Evolutionary conservation across 2,329 filamentous ascomycete species (phyloP).

Genomic region (Polychaeton citri): DNA sequence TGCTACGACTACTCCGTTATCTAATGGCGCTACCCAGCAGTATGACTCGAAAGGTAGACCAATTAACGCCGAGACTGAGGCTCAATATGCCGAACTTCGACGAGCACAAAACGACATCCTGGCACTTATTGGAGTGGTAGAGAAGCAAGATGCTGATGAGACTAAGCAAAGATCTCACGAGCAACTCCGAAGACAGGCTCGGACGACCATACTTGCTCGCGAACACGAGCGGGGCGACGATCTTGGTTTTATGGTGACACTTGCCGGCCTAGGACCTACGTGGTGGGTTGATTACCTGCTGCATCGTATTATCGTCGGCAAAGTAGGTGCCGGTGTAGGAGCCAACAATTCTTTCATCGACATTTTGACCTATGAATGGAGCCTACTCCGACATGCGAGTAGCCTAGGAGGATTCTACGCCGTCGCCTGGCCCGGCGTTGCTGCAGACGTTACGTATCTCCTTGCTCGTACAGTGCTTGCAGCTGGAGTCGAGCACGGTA

Average conservation of each 20-base stretch:
- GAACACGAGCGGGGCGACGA: conserved; percentile 15
- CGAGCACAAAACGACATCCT: conserved; percentile 36
- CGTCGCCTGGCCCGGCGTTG: conserved; percentile 7
- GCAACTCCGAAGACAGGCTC: conserved; percentile 5
- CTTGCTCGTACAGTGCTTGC: conserved; percentile 7
- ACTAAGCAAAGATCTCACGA: conserved; percentile 4
- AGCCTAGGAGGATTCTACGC: conserved; percentile 5
- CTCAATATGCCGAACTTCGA: conserved; percentile 26
- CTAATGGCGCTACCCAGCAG: too few species aligned
- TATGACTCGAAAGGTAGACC: conserved; percentile 34
- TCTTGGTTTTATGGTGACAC: conserved; percentile 6
- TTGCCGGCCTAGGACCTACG: conserved; percentile 10
- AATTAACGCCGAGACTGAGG: conserved; percentile 26
- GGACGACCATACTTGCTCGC: conserved; percentile 6
- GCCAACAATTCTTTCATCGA: conserved; percentile 6
- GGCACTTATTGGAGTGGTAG: conserved; percentile 33
- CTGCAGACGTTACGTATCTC: conserved; percentile 6
- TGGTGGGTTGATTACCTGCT: neutral
- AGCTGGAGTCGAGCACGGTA: conserved; percentile 8
- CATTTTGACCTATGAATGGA: conserved; percentile 8
- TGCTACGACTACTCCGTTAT: too few species aligned
- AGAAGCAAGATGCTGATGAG: conserved; percentile 19
- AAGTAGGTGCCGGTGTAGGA: conserved; percentile 11
- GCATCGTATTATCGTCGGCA: conserved; percentile 4
- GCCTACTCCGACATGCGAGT: conserved; percentile 1